Evolutionary conservation across 371 early-diverging fungal species (phyloP).

Genomic region (Entomophthora muscae): DNA sequence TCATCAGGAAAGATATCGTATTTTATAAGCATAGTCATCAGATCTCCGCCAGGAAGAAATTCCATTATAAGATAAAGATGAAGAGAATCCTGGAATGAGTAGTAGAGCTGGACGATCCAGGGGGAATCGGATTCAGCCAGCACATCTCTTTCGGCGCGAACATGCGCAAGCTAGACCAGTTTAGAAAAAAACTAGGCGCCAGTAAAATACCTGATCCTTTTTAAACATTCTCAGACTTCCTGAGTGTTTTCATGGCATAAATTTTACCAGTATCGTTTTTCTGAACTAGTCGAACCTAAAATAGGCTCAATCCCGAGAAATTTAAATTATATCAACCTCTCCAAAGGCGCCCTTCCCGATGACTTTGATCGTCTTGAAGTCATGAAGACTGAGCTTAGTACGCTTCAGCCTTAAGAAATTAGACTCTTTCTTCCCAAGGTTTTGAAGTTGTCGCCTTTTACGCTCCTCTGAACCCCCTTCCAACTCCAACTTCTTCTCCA

Average conservation of each 20-base stretch:
- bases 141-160: conserved; percentile 93
- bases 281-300: conserved; percentile 85
- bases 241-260: conserved; percentile 93
- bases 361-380: conserved; percentile 94
- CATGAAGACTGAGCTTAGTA: conserved; percentile 78
- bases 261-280: conserved; percentile 92
- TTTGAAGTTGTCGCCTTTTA: conserved; percentile 57
- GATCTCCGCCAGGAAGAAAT: conserved; percentile 91
- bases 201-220: conserved; percentile 66
- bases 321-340: conserved; percentile 38
- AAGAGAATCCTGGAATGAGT: conserved; percentile 88
- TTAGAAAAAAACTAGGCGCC: not conserved
- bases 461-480: conserved; percentile 76
- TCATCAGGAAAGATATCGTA: conserved; percentile 91
- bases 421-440: conserved; percentile 78
- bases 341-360: conserved; percentile 99
- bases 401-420: conserved; percentile 82
- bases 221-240: conserved; percentile 95
- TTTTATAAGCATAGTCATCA: conserved; percentile 96
- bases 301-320: no score
- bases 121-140: conserved; percentile 90
- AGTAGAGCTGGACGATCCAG: conserved; percentile 97
- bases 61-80: conserved; percentile 96
- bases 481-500: conserved; percentile 49
- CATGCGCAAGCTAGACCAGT: conserved; percentile 59